Conservation (phyloP, 2,329 filamentous ascomycete genomes). For the Penicillium freii region DNA sequence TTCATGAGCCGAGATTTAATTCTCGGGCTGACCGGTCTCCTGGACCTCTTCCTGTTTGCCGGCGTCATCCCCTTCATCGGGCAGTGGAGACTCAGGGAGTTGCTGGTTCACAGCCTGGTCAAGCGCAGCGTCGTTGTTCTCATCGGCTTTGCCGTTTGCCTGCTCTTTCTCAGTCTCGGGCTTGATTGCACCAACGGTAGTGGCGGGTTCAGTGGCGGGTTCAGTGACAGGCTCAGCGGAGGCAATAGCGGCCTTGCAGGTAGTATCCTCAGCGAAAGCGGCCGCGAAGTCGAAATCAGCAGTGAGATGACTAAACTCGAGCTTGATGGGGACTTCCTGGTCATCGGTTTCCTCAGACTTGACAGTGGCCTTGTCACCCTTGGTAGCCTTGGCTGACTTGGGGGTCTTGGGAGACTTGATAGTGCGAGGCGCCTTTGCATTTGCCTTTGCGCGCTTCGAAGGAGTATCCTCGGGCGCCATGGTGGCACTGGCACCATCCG, state of each 20-base stretch:
- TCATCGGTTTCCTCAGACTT: neutral
- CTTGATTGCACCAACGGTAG: neutral
- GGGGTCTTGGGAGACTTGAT: neutral
- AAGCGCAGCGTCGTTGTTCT: neutral
- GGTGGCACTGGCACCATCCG: neutral
- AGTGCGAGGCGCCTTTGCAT: neutral
- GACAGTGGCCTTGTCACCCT: neutral
- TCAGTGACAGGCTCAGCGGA: neutral
- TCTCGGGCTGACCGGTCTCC: neutral
- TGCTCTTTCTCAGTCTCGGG: neutral
- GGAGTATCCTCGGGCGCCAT: neutral
- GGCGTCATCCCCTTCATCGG: neutral
- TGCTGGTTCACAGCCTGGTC: neutral
- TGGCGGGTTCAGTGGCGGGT: neutral
- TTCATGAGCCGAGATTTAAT: neutral
- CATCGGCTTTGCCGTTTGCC: neutral
- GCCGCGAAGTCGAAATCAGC: too few species aligned
- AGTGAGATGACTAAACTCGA: neutral
- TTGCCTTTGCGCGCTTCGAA: neutral
- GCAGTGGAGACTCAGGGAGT: neutral
- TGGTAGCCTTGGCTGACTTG: neutral
- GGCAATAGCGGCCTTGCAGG: neutral
- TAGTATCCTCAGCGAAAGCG: neutral
- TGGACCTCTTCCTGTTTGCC: neutral
- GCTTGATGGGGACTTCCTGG: neutral